phyloP scores from a whole-genome alignment of 2,329 filamentous ascomycete species.

The Microcera coccophila region DNA sequence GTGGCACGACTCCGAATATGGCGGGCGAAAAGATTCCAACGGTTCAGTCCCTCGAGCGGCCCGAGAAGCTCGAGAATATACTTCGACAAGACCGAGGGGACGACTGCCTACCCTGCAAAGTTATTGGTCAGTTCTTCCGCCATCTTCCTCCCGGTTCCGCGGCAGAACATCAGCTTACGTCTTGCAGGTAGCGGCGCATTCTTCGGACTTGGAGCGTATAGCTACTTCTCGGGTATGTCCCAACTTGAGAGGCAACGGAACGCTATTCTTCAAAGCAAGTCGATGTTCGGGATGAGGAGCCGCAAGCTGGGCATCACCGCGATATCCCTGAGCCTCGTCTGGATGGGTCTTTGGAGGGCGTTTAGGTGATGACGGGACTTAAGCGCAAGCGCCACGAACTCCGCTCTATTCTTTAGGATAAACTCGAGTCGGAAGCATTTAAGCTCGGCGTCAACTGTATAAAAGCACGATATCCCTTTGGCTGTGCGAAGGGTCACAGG shows the following conservation, averaged over 20 bases:
- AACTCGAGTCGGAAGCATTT: no score
- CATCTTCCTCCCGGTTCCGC: slow-evolving; percentile 4
- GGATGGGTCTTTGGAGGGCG: slow-evolving; percentile 66
- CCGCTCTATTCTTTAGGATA: slow-evolving; percentile 7
- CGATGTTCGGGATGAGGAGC: slow-evolving; percentile 68
- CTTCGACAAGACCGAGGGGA: slow-evolving; percentile 54
- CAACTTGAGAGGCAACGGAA: slow-evolving; percentile 65
- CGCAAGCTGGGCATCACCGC: slow-evolving; percentile 63
- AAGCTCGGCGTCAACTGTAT: no score
- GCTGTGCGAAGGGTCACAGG: no score
- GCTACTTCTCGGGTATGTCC: slow-evolving; percentile 68
- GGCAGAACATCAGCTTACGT: slow-evolving; percentile 13
- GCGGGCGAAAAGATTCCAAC: slow-evolving; percentile 43
- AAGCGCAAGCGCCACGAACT: slow-evolving; percentile 4
- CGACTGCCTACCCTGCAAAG: slow-evolving; percentile 67
- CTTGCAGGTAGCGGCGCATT: slow-evolving; percentile 67
- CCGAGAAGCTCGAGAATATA: slow-evolving; percentile 58
- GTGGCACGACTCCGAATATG: slow-evolving; percentile 22
- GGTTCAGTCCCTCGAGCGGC: slow-evolving; percentile 53
- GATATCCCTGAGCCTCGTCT: slow-evolving; percentile 64
- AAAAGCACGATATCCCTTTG: no score
- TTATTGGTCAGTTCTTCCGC: slow-evolving; percentile 57
- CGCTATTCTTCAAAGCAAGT: slow-evolving; percentile 64
- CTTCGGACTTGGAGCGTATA: slow-evolving; percentile 71
- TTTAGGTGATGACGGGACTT: slow-evolving; percentile 44